Evolutionary conservation across 495 filamentous ascomycete species (phyloP).

Genomic region (Platismatia glauca): DNA sequence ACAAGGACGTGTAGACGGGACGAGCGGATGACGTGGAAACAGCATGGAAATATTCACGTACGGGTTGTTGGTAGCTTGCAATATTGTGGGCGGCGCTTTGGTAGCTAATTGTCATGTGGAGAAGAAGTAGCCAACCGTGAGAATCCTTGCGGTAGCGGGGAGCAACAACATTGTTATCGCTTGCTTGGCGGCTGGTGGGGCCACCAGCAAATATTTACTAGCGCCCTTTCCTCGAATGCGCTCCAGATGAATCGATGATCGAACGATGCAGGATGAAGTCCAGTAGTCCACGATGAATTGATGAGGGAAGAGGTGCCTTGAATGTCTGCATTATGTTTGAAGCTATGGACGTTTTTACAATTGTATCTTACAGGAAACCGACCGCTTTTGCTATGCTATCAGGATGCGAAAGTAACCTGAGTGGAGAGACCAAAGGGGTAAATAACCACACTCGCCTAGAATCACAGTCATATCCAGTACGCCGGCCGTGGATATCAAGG

Average conservation of each 20-base stretch:
- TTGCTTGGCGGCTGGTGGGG: constrained; percentile 11
- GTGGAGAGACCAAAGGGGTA: constrained; percentile 21
- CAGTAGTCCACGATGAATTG: background rate
- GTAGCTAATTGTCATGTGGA: background rate
- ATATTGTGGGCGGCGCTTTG: background rate
- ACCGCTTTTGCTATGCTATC: constrained; percentile 22
- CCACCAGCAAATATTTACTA: background rate
- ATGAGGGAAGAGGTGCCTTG: background rate
- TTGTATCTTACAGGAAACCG: constrained; percentile 18
- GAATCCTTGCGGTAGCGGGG: background rate
- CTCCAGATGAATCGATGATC: too few species aligned
- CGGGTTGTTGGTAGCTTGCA: background rate
- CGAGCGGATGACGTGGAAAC: constrained; percentile 1
- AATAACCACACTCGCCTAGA: constrained; percentile 8
- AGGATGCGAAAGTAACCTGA: constrained; percentile 18
- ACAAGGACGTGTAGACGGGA: background rate
- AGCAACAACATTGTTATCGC: background rate
- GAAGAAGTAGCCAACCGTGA: background rate
- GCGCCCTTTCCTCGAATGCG: background rate
- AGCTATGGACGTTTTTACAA: constrained; percentile 19
- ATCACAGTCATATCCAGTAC: constrained; percentile 11
- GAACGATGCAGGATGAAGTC: background rate
- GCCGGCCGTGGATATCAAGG: constrained; percentile 20
- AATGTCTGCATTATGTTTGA: constrained; percentile 8
- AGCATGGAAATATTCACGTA: background rate